Conservation (phyloP, 2,329 filamentous ascomycete genomes). For the Aureobasidium musti region DNA sequence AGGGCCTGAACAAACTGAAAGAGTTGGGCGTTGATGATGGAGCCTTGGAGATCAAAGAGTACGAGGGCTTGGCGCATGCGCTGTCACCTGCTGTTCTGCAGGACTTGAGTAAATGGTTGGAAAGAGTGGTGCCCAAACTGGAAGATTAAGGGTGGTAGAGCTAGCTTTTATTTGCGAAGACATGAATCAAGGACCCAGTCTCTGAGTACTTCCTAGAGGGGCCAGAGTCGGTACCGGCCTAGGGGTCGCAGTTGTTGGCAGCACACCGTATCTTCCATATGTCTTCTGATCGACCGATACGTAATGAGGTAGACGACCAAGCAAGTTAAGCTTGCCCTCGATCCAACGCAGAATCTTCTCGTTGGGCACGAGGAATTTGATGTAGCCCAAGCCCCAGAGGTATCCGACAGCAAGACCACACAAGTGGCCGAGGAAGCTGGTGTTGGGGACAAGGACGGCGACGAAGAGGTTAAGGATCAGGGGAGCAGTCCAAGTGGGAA, state of each 20-base stretch:
- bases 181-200: conserved; percentile 63
- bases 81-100: conserved; percentile 48
- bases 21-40: conserved; percentile 46
- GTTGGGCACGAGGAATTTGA: conserved; percentile 85
- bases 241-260: conserved; percentile 55
- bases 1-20: conserved; percentile 47
- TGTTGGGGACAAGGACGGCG: conserved; percentile 74
- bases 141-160: conserved; percentile 33
- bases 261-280: conserved; percentile 85
- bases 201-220: conserved; percentile 61
- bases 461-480: conserved; percentile 74
- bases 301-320: conserved; percentile 84
- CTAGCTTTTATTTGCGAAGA: background rate
- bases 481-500: conserved; percentile 91
- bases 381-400: conserved; percentile 81
- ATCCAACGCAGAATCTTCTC: conserved; percentile 86
- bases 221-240: conserved; percentile 35
- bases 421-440: conserved; percentile 82
- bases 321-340: conserved; percentile 82
- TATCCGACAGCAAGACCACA: conserved; percentile 85
- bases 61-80: conserved; percentile 53
- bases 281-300: conserved; percentile 95
- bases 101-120: conserved; percentile 50
- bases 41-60: conserved; percentile 48
- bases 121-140: conserved; percentile 45